These are phyloP conservation scores for Hemileia vastatrix DNA, from an alignment of 1,284 basidiomycete species.

Conservation along the genomic window DNA sequence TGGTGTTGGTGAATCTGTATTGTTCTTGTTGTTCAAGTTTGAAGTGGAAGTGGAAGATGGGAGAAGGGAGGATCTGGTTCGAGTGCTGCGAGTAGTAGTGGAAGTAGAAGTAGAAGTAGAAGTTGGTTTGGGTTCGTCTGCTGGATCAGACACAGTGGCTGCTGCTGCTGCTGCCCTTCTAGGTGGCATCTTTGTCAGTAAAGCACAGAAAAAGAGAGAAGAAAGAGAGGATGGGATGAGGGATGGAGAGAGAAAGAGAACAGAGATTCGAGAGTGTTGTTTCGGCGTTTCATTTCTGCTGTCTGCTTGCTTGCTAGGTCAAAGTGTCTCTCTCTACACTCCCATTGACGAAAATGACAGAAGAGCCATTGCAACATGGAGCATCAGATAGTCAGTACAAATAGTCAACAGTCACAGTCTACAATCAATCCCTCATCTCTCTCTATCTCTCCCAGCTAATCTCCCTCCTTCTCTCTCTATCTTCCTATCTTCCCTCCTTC, in stretches of 20 bases:
- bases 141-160: neutral
- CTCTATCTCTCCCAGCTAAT: no score
- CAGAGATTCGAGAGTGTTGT: constrained; percentile 9
- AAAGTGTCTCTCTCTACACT: no score
- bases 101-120: neutral
- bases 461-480: no score
- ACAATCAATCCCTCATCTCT: no score
- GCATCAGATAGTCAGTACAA: no score
- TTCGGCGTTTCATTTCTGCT: no score
- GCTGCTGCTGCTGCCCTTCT: neutral
- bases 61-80: neutral
- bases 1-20: neutral
- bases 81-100: neutral
- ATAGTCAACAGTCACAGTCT: no score
- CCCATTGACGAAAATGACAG: no score
- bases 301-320: no score
- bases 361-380: no score
- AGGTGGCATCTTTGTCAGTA: neutral
- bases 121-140: neutral
- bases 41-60: neutral
- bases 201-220: neutral
- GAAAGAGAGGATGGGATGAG: neutral
- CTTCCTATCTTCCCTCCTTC: no score
- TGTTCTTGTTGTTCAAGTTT: neutral
- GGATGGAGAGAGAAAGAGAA: no score